phyloP scores from a whole-genome alignment of 805 yeast species.

The Grigorovia humatica region DNA sequence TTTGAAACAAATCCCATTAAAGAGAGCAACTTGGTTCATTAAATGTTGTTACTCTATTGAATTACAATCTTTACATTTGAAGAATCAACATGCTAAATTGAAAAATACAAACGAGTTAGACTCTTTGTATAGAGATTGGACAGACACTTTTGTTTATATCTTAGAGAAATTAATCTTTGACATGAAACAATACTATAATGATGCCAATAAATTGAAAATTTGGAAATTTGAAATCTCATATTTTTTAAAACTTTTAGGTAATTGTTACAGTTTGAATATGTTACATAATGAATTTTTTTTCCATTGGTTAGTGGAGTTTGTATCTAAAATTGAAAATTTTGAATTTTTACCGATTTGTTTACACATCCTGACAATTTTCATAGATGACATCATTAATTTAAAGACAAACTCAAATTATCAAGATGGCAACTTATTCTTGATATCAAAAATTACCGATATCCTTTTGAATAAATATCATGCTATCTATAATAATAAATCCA shows the following conservation, averaged over 20 bases:
- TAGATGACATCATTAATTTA: constrained; percentile 49
- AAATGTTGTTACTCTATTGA: constrained; percentile 81
- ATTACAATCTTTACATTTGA: constrained; percentile 20
- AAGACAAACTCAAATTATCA: neutral
- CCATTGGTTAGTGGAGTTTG: constrained; percentile 49
- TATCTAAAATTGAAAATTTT: constrained; percentile 32
- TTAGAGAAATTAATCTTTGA: constrained; percentile 28
- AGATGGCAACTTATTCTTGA: constrained; percentile 29
- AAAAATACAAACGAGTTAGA: constrained; percentile 3
- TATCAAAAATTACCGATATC: constrained; percentile 56
- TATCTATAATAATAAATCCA: constrained; percentile 26
- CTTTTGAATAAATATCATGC: constrained; percentile 40
- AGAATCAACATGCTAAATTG: constrained; percentile 4
- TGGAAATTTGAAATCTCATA: constrained; percentile 49
- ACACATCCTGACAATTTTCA: constrained; percentile 52
- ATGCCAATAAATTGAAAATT: constrained; percentile 16
- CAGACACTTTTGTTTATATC: constrained; percentile 63
- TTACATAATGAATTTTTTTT: constrained; percentile 54
- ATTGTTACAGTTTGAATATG: constrained; percentile 58
- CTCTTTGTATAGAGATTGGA: constrained; percentile 78
- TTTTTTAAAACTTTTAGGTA: constrained; percentile 46
- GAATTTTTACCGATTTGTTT: constrained; percentile 38
- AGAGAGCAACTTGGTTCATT: constrained; percentile 86
- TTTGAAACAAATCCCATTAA: constrained; percentile 54
- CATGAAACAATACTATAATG: constrained; percentile 23